phyloP scores from a whole-genome alignment of 139 green algal genomes.

The Raphidocelis subcapitata region DNA sequence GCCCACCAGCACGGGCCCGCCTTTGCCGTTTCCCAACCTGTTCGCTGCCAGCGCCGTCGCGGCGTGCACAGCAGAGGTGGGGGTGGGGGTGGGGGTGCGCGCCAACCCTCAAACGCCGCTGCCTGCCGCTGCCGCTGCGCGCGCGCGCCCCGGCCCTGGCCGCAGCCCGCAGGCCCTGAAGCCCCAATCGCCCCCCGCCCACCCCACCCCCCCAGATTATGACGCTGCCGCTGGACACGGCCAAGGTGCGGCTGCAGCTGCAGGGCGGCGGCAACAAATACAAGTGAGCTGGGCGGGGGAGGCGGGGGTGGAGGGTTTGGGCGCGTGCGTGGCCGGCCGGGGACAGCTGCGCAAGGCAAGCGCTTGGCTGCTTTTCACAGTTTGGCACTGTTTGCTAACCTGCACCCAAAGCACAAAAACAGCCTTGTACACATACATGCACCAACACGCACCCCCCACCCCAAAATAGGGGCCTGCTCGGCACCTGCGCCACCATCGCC shows the following conservation, averaged over 20 bases:
- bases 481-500: constrained; percentile 87
- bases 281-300: constrained; percentile 36
- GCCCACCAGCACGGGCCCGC: constrained; percentile 19
- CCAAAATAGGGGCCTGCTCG: constrained; percentile 79
- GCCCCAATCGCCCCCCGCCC: background rate
- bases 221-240: constrained; percentile 92
- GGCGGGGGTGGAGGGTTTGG: no score
- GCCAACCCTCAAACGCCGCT: background rate
- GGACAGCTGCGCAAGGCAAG: no score
- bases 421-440: no score
- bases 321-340: no score
- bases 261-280: constrained; percentile 67
- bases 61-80: constrained; percentile 80
- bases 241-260: constrained; percentile 95
- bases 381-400: no score
- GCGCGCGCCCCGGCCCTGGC: no score
- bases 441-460: background rate
- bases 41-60: constrained; percentile 72
- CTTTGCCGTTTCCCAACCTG: constrained; percentile 45
- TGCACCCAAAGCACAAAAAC: no score
- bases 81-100: background rate
- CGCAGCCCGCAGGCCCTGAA: background rate
- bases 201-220: constrained; percentile 37
- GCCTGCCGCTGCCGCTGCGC: background rate
- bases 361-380: no score